Percentiles rank a stretch among this genome's conserved stretches.
Conservation (phyloP, 2,329 filamentous ascomycete genomes). For the Colletotrichum karsti region DNA sequence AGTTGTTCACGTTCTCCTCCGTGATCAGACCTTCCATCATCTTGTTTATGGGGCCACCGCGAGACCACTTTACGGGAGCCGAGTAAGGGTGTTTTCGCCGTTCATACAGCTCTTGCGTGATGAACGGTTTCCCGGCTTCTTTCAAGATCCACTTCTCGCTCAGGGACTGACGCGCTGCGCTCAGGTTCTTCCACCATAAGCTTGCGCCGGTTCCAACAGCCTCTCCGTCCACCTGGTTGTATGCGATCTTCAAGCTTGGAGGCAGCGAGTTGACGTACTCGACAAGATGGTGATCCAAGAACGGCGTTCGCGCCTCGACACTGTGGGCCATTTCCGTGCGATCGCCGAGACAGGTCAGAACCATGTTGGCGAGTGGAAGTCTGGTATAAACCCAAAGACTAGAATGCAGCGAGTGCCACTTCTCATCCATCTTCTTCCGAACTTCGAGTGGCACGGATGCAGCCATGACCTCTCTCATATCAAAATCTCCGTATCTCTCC, state of each 20-base stretch:
- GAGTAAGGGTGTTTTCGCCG: slow-evolving; percentile 57
- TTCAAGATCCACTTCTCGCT: slow-evolving; percentile 60
- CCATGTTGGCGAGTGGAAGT: slow-evolving; percentile 33
- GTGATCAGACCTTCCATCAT: slow-evolving; percentile 42
- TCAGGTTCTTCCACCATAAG: slow-evolving; percentile 25
- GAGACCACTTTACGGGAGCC: slow-evolving; percentile 51
- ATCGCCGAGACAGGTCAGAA: slow-evolving; percentile 42
- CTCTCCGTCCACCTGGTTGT: background rate
- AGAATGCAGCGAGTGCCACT: slow-evolving; percentile 40
- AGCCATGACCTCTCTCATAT: background rate
- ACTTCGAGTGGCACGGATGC: slow-evolving; percentile 24
- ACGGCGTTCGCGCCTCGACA: slow-evolving; percentile 43
- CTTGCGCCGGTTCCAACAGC: slow-evolving; percentile 14
- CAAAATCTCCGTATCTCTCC: background rate
- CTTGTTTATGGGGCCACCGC: slow-evolving; percentile 51
- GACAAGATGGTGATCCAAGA: slow-evolving; percentile 41
- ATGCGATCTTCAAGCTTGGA: slow-evolving; percentile 14
- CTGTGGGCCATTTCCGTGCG: slow-evolving; percentile 46
- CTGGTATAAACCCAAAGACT: slow-evolving; percentile 36
- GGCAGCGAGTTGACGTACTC: slow-evolving; percentile 35
- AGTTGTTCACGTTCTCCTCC: slow-evolving; percentile 41
- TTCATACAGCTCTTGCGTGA: slow-evolving; percentile 59
- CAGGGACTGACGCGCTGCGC: slow-evolving; percentile 34
- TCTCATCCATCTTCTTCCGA: slow-evolving; percentile 32
- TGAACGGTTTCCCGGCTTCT: slow-evolving; percentile 43